Evolutionary conservation across 2,329 filamentous ascomycete genomes (phyloP), one percentile per base, ranked within the genome.

Genomic region (Trichoderma hamatum): DNA sequence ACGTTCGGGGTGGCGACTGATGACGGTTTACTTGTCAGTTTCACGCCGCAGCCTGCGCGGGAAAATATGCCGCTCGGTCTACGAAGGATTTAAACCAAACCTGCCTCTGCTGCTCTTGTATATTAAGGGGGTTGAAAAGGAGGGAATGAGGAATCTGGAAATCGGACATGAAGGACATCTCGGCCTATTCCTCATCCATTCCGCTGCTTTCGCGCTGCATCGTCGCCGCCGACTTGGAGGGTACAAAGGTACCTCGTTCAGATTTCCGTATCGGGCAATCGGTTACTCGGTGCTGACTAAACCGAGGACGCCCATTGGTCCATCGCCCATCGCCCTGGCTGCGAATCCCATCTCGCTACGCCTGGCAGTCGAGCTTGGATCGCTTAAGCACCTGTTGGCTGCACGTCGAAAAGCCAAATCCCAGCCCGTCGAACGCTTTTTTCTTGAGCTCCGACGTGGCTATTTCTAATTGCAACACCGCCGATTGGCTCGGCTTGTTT

Each of bases 221-320:
- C 16, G n/a, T 34, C 52, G 36, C 28, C 13, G 43, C 11, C n/a
- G 13, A 64, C 46, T n/a, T 3, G 11, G 21, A 49, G 52, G 49
- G 16, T 24, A 65, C 51, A 55, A 52, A 55, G 34, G 19, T 26
- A 30, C 66, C 59, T 34, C 36, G 14, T 11, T 21, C 28, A 49
- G 19, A 30, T 14, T 43, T 52, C 67, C 67, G 19, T 9, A 65
- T 65, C 43, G 34, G 67, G 63, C 28, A 70, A 62, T 58, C 28
- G 56, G 55, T 76, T 73, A 77, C 74, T 49, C 70, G n/a, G 61
- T 4, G 76, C 72, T 79, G 76, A 79, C 77, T 77, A 79, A 79
- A 78, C 66, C 68, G 71, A 65, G 67, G 34, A 5, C 30, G 56
- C 67, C 76, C 73, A 79, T 79, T 79, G 78, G 78, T 34, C n/a